These are phyloP conservation scores for Aspergillus pseudonomiae DNA, from an alignment of 2,329 filamentous ascomycete genomes.

Conservation along the genomic window DNA sequence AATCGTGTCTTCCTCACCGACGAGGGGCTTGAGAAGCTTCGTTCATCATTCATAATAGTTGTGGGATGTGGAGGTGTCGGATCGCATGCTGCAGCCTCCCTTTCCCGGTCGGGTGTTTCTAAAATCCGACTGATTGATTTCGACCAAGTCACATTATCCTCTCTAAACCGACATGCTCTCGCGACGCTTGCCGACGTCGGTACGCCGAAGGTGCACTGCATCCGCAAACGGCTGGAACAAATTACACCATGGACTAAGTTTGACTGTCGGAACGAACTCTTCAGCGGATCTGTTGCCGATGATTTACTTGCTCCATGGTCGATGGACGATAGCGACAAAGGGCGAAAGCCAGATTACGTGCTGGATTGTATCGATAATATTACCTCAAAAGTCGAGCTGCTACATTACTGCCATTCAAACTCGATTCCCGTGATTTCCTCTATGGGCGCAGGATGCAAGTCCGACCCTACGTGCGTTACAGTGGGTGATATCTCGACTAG, in stretches of 20 bases:
- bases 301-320: slow-evolving; percentile 69
- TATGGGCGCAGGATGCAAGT: slow-evolving; percentile 97
- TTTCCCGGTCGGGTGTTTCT: slow-evolving; percentile 87
- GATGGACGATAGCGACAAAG: slow-evolving; percentile 45
- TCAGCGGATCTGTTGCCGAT: slow-evolving; percentile 68
- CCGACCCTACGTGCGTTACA: slow-evolving; percentile 77
- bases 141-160: slow-evolving; percentile 94
- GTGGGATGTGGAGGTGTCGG: slow-evolving; percentile 95
- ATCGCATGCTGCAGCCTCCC: slow-evolving; percentile 83
- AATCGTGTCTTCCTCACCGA: slow-evolving; percentile 90
- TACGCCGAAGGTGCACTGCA: slow-evolving; percentile 84
- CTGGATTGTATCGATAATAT: slow-evolving; percentile 99
- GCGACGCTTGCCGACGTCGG: slow-evolving; percentile 94
- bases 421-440: slow-evolving; percentile 83
- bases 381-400: slow-evolving; percentile 87
- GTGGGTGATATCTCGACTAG: slow-evolving; percentile 89
- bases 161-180: slow-evolving; percentile 92
- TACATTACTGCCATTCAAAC: slow-evolving; percentile 83
- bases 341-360: slow-evolving; percentile 76
- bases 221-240: slow-evolving; percentile 77
- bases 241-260: slow-evolving; percentile 91
- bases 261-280: slow-evolving; percentile 83
- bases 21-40: slow-evolving; percentile 76
- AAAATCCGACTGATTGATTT: slow-evolving; percentile 90
- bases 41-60: slow-evolving; percentile 80